phyloP scores from a whole-genome alignment of 2,329 filamentous ascomycete genomes.

The Aspergillus sp. region DNA sequence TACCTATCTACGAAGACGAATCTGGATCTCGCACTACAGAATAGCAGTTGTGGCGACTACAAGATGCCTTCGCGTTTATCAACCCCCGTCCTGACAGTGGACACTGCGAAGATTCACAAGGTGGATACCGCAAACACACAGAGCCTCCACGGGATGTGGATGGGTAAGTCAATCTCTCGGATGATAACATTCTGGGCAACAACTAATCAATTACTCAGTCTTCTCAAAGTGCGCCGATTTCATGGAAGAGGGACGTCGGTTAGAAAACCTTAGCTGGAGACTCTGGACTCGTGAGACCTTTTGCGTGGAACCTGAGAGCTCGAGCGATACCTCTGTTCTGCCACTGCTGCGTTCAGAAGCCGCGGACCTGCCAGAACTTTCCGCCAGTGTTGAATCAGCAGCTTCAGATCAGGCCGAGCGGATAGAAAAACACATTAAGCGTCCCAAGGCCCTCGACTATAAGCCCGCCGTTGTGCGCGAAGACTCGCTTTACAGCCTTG shows the following conservation, averaged over 20 bases:
- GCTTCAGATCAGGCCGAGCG: slow-evolving; percentile 64
- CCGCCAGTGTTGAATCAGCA: slow-evolving; percentile 76
- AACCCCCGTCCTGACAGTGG: slow-evolving; percentile 86
- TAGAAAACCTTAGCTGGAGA: slow-evolving; percentile 96
- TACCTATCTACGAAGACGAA: background rate
- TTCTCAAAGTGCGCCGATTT: slow-evolving; percentile 94
- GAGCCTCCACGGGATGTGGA: slow-evolving; percentile 96
- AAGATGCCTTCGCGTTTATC: slow-evolving; percentile 83
- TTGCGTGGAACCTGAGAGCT: slow-evolving; percentile 70
- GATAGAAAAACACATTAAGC: slow-evolving; percentile 62
- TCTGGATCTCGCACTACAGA: slow-evolving; percentile 13
- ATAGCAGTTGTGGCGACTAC: slow-evolving; percentile 32
- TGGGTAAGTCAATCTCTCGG: slow-evolving; percentile 66
- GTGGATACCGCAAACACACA: slow-evolving; percentile 92
- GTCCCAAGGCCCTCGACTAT: slow-evolving; percentile 68
- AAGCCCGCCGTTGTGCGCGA: slow-evolving; percentile 55
- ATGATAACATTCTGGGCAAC: slow-evolving; percentile 20
- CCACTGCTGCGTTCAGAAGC: slow-evolving; percentile 52
- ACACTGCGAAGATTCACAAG: slow-evolving; percentile 89
- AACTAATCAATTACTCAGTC: slow-evolving; percentile 57
- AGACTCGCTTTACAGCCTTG: slow-evolving; percentile 63
- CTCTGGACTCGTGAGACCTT: slow-evolving; percentile 94
- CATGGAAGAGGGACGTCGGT: slow-evolving; percentile 85
- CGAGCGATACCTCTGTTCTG: slow-evolving; percentile 57
- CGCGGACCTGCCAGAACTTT: slow-evolving; percentile 70